Evolutionary conservation across 202 grass and related monocot genomes (phyloP).

Genomic region (Elaeis oleifera): DNA sequence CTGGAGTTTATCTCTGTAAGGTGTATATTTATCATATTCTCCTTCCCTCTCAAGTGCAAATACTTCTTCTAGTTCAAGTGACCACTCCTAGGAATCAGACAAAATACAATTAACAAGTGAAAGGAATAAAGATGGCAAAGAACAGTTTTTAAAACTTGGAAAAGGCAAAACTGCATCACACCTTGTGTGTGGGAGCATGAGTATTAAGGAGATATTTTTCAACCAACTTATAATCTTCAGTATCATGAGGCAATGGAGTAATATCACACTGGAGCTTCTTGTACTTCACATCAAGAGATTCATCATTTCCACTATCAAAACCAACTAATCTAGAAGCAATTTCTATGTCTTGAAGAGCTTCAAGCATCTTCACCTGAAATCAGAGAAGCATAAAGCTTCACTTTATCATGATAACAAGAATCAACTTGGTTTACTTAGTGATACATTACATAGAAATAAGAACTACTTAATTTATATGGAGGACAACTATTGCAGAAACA

Average conservation of each 20-base stretch:
- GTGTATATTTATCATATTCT: constrained; percentile 62
- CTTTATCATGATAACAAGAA: too few species aligned
- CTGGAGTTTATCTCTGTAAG: constrained; percentile 60
- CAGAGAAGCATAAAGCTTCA: not conserved
- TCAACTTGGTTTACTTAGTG: not conserved
- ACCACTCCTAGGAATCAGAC: constrained; percentile 62
- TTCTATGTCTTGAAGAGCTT: constrained; percentile 96
- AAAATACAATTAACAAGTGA: not conserved
- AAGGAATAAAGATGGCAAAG: not conserved
- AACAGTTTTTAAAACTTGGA: not conserved
- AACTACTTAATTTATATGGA: too few species aligned
- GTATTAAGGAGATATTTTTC: constrained; percentile 81
- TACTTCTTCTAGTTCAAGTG: constrained; percentile 85
- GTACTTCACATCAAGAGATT: constrained; percentile 87
- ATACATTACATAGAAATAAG: not conserved
- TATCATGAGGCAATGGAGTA: constrained; percentile 54
- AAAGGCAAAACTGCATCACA: constrained; percentile 23
- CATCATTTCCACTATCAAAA: constrained; percentile 67
- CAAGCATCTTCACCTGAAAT: constrained; percentile 86
- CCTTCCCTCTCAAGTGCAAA: constrained; percentile 83
- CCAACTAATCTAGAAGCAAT: constrained; percentile 91
- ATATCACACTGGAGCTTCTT: constrained; percentile 73
- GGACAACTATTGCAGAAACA: too few species aligned
- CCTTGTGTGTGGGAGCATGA: constrained; percentile 97
- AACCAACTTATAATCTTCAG: constrained; percentile 74